A percentile compares a stretch with the other conserved stretches of the same genome.
Conservation (phyloP, 805 yeast genomes). For the Wickerhamiella australiensis region DNA sequence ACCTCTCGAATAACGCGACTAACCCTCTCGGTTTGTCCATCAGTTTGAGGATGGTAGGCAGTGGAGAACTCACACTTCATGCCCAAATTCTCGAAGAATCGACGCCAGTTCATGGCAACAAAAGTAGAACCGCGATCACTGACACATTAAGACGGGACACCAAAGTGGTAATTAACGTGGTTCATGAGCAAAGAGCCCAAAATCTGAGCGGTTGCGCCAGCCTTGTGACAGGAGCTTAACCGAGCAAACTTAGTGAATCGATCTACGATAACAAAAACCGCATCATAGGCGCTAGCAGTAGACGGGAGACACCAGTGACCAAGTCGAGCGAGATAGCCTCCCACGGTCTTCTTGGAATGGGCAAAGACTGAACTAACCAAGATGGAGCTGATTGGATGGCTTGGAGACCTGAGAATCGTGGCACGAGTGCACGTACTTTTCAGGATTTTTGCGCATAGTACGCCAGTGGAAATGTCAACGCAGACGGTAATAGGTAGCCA, state of each 20-base stretch:
- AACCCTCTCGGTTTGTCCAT: neutral
- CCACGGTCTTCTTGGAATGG: neutral
- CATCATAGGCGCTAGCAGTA: neutral
- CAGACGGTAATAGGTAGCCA: neutral
- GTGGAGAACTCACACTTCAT: neutral
- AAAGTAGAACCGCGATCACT: neutral
- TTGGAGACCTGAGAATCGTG: neutral
- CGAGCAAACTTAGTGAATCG: neutral
- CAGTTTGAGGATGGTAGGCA: conserved; percentile 1
- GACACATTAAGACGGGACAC: neutral
- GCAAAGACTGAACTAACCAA: neutral
- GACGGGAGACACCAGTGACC: neutral
- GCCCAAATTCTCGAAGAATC: neutral
- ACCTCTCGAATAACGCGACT: neutral
- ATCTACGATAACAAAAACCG: neutral
- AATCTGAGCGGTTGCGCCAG: neutral
- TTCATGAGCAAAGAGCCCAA: neutral
- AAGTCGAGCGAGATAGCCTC: neutral
- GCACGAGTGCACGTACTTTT: neutral
- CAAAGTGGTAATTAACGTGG: neutral
- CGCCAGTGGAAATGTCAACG: neutral
- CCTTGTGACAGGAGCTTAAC: neutral
- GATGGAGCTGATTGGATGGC: neutral
- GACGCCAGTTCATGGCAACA: neutral
- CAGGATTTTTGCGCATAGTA: neutral